Evolutionary conservation across 108 stramenopile genomes (phyloP).

Genomic region (Cyclotella baltica): DNA sequence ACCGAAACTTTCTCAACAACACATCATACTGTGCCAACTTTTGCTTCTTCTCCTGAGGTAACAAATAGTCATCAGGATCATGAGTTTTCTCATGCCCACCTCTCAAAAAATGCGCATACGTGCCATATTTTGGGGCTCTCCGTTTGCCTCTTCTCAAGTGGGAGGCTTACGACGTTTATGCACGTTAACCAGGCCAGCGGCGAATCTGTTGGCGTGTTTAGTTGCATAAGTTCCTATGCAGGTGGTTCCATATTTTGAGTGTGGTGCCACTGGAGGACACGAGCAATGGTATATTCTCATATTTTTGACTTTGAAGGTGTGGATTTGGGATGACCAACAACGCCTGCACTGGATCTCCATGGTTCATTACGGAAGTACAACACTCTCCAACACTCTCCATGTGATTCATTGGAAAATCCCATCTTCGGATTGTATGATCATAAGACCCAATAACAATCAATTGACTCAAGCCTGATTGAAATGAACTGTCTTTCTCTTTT

Average conservation of each 20-base stretch:
- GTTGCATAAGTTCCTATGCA: conserved; percentile 65
- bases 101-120: conserved; percentile 80
- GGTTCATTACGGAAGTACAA: conserved; percentile 70
- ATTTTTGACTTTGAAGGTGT: conserved; percentile 13
- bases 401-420: conserved; percentile 63
- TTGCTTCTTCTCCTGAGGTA: conserved; percentile 63
- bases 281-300: conserved; percentile 63
- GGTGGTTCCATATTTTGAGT: conserved; percentile 85
- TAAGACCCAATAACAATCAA: conserved; percentile 80
- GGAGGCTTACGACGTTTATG: conserved; percentile 59
- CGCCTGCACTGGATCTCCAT: conserved; percentile 86
- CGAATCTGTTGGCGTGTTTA: conserved; percentile 84
- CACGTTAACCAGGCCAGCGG: conserved; percentile 67
- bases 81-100: conserved; percentile 70
- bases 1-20: conserved; percentile 85
- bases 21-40: conserved; percentile 81
- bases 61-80: conserved; percentile 72
- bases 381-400: conserved; percentile 64
- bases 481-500: conserved; percentile 7
- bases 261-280: conserved; percentile 81
- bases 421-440: conserved; percentile 87
- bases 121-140: conserved; percentile 71
- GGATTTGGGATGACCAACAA: conserved; percentile 57
- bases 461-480: conserved; percentile 49
- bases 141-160: neutral